Conservation (phyloP, 1,139 yeast genomes). For the Zygoascus sp. region DNA sequence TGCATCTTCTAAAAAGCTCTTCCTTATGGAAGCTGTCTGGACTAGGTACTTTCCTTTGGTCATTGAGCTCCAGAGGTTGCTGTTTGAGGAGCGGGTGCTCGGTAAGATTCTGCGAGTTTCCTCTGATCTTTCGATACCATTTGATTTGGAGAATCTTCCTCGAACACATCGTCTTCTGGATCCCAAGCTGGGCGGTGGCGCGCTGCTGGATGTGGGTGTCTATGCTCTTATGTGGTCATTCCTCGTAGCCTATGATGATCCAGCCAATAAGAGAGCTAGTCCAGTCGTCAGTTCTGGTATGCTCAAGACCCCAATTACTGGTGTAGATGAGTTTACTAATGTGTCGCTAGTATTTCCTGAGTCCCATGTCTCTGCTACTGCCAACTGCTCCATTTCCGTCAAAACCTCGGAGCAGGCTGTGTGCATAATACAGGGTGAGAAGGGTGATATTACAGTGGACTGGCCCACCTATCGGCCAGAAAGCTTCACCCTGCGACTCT, state of each 20-base stretch:
- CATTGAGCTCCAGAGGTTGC: slow-evolving; percentile 37
- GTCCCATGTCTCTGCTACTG: slow-evolving; percentile 29
- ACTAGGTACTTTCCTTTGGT: slow-evolving; percentile 57
- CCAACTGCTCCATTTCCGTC: slow-evolving; percentile 29
- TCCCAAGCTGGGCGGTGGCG: slow-evolving; percentile 56
- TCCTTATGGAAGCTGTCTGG: slow-evolving; percentile 65
- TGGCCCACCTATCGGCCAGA: slow-evolving; percentile 31
- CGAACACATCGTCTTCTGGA: slow-evolving; percentile 25
- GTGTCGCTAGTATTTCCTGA: slow-evolving; percentile 30
- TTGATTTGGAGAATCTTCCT: slow-evolving; percentile 30
- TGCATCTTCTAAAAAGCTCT: slow-evolving; percentile 45
- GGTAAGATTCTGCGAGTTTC: slow-evolving; percentile 46
- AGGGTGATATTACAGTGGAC: slow-evolving; percentile 33
- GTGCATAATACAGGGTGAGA: slow-evolving; percentile 32
- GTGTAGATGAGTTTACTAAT: slow-evolving; percentile 32
- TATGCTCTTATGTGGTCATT: slow-evolving; percentile 48
- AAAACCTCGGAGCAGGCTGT: slow-evolving; percentile 25
- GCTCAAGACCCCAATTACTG: slow-evolving; percentile 25
- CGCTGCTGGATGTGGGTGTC: slow-evolving; percentile 56
- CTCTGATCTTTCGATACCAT: slow-evolving; percentile 41
- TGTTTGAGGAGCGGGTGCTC: slow-evolving; percentile 44
- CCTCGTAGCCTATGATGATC: slow-evolving; percentile 30
- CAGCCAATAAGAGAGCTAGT: slow-evolving; percentile 27
- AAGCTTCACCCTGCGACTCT: slow-evolving; percentile 23
- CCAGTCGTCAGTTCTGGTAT: slow-evolving; percentile 22